Evolutionary conservation across 139 green algal genomes (phyloP).

Genomic region (Coelastrella sp.): DNA sequence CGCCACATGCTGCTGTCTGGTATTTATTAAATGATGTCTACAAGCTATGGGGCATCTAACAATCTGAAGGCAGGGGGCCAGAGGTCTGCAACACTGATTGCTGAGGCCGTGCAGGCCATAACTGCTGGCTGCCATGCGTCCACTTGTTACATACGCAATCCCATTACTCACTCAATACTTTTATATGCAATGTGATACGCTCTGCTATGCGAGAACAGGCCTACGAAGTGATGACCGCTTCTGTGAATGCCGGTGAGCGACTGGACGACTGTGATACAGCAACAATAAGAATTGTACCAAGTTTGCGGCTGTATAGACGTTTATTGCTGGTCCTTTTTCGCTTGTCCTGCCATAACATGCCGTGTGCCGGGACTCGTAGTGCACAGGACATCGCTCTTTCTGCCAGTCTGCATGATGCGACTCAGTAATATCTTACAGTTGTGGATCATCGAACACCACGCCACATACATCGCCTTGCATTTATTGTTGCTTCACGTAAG

Average conservation of each 20-base stretch:
- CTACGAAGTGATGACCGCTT: no score
- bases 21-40: not conserved
- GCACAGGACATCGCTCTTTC: not conserved
- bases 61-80: not conserved
- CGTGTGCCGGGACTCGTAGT: not conserved
- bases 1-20: not conserved
- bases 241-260: no score
- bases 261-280: no score
- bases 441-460: not conserved
- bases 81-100: not conserved
- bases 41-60: no score
- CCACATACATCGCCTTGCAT: not conserved
- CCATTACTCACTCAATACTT: not conserved
- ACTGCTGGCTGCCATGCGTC: slow-evolving; percentile 1
- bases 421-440: not conserved
- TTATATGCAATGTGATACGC: not conserved
- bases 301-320: no score
- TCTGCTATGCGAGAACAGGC: not conserved
- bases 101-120: not conserved
- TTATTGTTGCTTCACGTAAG: not conserved
- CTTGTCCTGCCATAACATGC: not conserved
- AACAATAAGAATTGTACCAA: no score
- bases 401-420: no score
- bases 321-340: no score
- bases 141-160: not conserved